Conservation (phyloP, 257 asterid genomes). For the Penstemon newberryi region DNA sequence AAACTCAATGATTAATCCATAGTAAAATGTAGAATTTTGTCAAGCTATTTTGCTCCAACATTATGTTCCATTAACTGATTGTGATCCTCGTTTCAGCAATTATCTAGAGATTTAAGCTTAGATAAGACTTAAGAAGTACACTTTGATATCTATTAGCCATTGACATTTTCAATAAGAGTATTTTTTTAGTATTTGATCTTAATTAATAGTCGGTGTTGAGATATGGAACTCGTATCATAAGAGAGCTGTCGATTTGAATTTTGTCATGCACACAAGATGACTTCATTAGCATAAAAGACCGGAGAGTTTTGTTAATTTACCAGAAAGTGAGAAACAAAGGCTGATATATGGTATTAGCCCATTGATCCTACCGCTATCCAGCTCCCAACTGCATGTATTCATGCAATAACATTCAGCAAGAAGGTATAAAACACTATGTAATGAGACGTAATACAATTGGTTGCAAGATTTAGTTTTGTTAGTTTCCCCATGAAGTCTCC, state of each 20-base stretch:
- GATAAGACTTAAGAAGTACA: not conserved
- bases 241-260: no score
- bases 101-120: no score
- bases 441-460: not conserved
- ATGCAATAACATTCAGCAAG: not conserved
- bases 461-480: slow-evolving; percentile 12
- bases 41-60: not conserved
- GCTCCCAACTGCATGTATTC: slow-evolving; percentile 14
- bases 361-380: not conserved
- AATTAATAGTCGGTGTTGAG: not conserved
- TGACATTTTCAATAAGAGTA: not conserved
- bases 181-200: not conserved
- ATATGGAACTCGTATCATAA: not conserved
- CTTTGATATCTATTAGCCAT: not conserved
- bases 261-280: no score
- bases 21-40: not conserved
- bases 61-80: not conserved
- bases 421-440: not conserved
- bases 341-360: not conserved
- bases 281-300: no score
- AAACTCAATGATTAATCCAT: not conserved
- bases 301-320: no score
- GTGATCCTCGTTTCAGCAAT: no score
- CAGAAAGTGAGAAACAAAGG: not conserved
- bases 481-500: not conserved